Evolutionary conservation across 805 yeast species (phyloP).

Genomic region (Zygotorulaspora sp.): DNA sequence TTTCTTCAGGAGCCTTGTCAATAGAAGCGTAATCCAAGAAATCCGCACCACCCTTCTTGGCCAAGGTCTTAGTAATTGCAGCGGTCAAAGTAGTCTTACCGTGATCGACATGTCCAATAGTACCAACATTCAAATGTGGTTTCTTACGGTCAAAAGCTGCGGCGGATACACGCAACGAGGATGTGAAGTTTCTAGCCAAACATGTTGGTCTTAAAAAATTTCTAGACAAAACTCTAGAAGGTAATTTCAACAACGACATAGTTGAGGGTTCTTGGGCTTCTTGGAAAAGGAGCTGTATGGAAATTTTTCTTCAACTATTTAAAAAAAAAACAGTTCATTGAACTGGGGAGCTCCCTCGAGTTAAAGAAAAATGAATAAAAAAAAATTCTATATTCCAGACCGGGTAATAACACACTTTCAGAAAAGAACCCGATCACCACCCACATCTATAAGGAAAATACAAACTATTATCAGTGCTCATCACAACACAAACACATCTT

Average conservation of each 20-base stretch:
- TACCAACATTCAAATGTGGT: slow-evolving; percentile 96
- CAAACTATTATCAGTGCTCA: too few species aligned
- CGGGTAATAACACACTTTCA: too few species aligned
- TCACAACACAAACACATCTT: too few species aligned
- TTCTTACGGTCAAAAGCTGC: slow-evolving; percentile 87
- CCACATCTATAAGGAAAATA: too few species aligned
- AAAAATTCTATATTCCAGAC: too few species aligned
- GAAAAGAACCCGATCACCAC: too few species aligned
- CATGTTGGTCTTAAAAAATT: slow-evolving; percentile 10
- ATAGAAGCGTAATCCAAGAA: slow-evolving; percentile 91
- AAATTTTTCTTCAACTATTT: too few species aligned
- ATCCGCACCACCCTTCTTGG: slow-evolving; percentile 83
- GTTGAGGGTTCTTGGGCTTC: not conserved
- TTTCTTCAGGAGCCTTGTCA: slow-evolving; percentile 98
- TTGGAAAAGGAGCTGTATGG: not conserved
- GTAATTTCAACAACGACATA: slow-evolving; percentile 22
- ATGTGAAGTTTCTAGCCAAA: slow-evolving; percentile 12
- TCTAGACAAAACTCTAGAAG: slow-evolving; percentile 16
- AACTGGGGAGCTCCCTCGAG: too few species aligned
- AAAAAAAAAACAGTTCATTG: too few species aligned
- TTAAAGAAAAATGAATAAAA: too few species aligned
- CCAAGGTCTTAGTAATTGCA: slow-evolving; percentile 92
- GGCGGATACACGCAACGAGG: slow-evolving; percentile 42
- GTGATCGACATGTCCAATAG: slow-evolving; percentile 98
- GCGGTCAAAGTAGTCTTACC: slow-evolving; percentile 98